These are phyloP conservation scores for Fusarium sp. DNA, from an alignment of 2,329 filamentous ascomycete species.

Conservation along the genomic window DNA sequence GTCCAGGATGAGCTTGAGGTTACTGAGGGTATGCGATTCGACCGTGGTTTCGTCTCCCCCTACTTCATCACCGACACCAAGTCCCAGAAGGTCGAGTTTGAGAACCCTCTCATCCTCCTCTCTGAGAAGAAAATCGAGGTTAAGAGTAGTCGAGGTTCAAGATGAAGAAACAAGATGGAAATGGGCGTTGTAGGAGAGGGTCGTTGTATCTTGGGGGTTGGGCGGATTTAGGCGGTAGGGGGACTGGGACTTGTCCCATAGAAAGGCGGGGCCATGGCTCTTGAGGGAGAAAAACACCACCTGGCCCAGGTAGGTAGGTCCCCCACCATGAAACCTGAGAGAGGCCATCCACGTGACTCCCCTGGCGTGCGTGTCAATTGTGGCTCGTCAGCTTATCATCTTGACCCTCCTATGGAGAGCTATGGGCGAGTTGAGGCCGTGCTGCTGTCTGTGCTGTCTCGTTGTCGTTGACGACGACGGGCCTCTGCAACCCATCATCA, in stretches of 20 bases:
- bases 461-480: neutral
- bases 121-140: constrained; percentile 65
- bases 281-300: constrained; percentile 47
- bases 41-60: constrained; percentile 96
- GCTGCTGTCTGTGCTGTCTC: neutral
- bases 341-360: constrained; percentile 47
- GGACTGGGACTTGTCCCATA: constrained; percentile 32
- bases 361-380: constrained; percentile 34
- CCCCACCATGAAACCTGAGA: constrained; percentile 38
- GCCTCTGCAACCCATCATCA: neutral
- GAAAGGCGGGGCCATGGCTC: constrained; percentile 39
- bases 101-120: constrained; percentile 98
- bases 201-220: constrained; percentile 28
- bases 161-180: constrained; percentile 39
- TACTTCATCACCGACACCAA: constrained; percentile 99
- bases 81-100: constrained; percentile 98
- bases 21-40: constrained; percentile 99
- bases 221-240: constrained; percentile 38
- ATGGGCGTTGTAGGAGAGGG: constrained; percentile 26
- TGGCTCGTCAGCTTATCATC: constrained; percentile 19
- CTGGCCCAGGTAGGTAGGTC: constrained; percentile 30
- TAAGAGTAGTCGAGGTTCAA: constrained; percentile 32
- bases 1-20: constrained; percentile 97
- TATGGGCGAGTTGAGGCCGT: neutral
- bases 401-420: neutral